Conservation (phyloP, 345 rosid genomes). For the Gossypium ekmanianum region DNA sequence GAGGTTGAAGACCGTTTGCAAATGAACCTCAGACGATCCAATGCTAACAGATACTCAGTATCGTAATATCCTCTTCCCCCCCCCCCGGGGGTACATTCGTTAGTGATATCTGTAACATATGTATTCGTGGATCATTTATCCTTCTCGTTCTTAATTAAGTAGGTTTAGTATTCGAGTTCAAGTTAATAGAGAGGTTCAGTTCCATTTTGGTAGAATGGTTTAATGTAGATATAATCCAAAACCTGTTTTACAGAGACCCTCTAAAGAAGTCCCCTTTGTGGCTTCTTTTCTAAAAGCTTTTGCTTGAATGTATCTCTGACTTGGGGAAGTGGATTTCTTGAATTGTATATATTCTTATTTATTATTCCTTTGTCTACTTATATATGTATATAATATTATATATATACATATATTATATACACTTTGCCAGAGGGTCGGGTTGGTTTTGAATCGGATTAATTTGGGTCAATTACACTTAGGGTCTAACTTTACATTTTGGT, state of each 20-base stretch:
- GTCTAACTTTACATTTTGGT: too few species aligned
- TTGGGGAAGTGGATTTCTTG: slow-evolving; percentile 33
- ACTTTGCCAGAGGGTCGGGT: not conserved
- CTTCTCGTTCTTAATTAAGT: slow-evolving; percentile 7
- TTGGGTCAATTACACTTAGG: too few species aligned
- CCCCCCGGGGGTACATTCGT: not conserved
- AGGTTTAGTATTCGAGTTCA: slow-evolving; percentile 25
- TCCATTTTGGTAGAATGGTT: slow-evolving; percentile 33
- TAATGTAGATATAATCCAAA: slow-evolving; percentile 36
- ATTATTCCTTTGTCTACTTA: not conserved
- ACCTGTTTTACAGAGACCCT: slow-evolving; percentile 24
- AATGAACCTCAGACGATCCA: slow-evolving; percentile 17
- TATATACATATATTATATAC: too few species aligned
- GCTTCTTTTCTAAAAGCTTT: slow-evolving; percentile 24
- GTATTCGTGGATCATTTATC: slow-evolving; percentile 26
- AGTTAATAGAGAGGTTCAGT: slow-evolving; percentile 39
- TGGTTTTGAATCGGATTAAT: not conserved
- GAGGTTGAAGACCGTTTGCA: slow-evolving; percentile 68
- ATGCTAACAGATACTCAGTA: slow-evolving; percentile 31
- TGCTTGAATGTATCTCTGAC: slow-evolving; percentile 34
- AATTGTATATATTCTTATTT: slow-evolving; percentile 32
- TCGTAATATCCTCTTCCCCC: slow-evolving; percentile 21
- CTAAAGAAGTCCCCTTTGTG: slow-evolving; percentile 11
- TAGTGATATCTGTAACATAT: slow-evolving; percentile 36
- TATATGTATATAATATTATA: too few species aligned